Evolutionary conservation across 257 asterid species (phyloP).

Genomic region (Gynochthodes officinalis): DNA sequence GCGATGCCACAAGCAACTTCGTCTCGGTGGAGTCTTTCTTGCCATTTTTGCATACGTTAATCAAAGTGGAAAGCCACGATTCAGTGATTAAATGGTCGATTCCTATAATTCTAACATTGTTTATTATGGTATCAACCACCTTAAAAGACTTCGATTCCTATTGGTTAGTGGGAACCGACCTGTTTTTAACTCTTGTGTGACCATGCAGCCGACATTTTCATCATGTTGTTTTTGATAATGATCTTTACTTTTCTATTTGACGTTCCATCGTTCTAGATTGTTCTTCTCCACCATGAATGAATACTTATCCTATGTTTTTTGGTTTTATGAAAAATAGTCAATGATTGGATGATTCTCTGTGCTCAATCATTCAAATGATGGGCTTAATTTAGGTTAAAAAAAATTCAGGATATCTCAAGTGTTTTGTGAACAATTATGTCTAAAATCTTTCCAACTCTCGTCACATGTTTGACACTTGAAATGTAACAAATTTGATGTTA

Average conservation of each 20-base stretch:
- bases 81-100: not conserved
- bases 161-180: conserved; percentile 16
- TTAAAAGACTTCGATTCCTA: not conserved
- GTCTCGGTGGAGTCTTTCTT: too few species aligned
- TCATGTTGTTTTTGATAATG: not conserved
- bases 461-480: too few species aligned
- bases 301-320: not conserved
- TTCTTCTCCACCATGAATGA: conserved; percentile 5
- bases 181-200: not conserved
- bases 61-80: conserved; percentile 1
- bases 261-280: conserved; percentile 5
- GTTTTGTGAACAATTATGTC: too few species aligned
- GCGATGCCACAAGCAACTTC: not conserved
- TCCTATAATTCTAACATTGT: not conserved
- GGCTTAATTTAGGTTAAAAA: too few species aligned
- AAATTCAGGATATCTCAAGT: too few species aligned
- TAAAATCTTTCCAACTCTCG: too few species aligned
- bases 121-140: not conserved
- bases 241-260: not conserved
- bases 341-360: conserved; percentile 1
- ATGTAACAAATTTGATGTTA: too few species aligned
- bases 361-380: too few species aligned
- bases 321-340: not conserved
- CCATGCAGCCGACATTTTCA: not conserved
- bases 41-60: too few species aligned